Conservation (phyloP, 768 basidiomycete genomes). For the Auriculariales sp. region DNA sequence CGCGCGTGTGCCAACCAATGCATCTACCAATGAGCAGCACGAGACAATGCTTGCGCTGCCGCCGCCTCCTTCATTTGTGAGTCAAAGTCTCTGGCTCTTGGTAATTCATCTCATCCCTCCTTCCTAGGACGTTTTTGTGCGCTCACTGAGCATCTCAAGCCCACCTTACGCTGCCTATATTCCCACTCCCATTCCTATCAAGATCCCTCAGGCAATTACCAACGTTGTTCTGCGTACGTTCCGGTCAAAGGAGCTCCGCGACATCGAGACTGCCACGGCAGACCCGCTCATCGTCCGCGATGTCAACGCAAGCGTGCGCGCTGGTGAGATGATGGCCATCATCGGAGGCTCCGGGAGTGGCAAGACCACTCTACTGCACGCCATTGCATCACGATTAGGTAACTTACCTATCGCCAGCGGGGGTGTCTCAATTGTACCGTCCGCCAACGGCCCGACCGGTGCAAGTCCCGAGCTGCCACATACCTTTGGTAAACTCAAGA, state of each 20-base stretch:
- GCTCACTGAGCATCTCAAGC: not conserved
- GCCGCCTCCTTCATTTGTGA: not conserved
- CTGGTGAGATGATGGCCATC: slow-evolving; percentile 1
- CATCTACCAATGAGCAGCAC: too few species aligned
- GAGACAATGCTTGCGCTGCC: not conserved
- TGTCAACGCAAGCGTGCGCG: not conserved
- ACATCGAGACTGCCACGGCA: not conserved
- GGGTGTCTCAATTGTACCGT: not conserved
- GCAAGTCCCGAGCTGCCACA: too few species aligned
- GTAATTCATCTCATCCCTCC: not conserved
- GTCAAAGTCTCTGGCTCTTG: not conserved
- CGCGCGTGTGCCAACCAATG: too few species aligned
- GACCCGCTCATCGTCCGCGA: not conserved
- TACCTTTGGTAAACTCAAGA: not conserved
- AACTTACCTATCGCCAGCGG: not conserved
- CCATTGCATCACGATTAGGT: not conserved
- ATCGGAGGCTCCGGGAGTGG: not conserved
- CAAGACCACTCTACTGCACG: not conserved
- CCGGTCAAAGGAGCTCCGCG: not conserved
- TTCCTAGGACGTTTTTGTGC: not conserved
- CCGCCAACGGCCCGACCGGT: not conserved
- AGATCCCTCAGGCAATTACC: not conserved
- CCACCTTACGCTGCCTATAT: not conserved
- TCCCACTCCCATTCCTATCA: not conserved
- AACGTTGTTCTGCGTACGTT: not conserved